A percentile compares a stretch with the other conserved stretches of the same genome.
These are phyloP conservation scores for Penicillium daleae DNA, from an alignment of 495 filamentous ascomycete genomes.

Conservation along the genomic window DNA sequence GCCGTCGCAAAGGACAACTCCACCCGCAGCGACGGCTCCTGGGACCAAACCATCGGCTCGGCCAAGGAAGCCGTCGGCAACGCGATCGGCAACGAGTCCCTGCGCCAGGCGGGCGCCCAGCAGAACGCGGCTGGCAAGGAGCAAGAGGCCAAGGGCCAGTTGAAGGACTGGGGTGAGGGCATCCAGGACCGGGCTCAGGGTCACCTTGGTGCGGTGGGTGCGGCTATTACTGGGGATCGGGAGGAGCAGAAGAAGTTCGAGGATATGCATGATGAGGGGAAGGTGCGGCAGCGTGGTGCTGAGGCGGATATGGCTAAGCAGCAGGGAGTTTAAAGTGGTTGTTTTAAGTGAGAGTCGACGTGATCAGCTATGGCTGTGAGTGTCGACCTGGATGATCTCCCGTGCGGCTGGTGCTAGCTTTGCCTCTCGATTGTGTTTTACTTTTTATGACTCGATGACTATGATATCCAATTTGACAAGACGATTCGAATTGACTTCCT, in stretches of 20 bases:
- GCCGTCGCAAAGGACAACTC: conserved; percentile 72
- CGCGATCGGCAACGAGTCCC: conserved; percentile 69
- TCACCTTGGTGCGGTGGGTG: conserved; percentile 66
- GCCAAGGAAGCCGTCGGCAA: conserved; percentile 83
- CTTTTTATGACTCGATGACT: conserved; percentile 22
- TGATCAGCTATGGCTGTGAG: not conserved
- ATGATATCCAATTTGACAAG: conserved; percentile 30
- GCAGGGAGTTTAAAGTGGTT: conserved; percentile 30
- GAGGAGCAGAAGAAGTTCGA: conserved; percentile 62
- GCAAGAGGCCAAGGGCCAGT: conserved; percentile 82
- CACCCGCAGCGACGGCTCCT: conserved; percentile 70
- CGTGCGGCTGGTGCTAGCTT: not conserved
- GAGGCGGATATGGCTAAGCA: conserved; percentile 83
- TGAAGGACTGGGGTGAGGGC: conserved; percentile 74
- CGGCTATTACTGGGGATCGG: conserved; percentile 72
- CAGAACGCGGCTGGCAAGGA: conserved; percentile 83
- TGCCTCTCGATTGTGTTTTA: conserved; percentile 12
- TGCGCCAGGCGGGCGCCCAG: conserved; percentile 72
- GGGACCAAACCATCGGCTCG: conserved; percentile 86
- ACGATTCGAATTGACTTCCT: not conserved
- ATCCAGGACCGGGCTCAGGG: conserved; percentile 73
- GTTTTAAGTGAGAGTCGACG: not conserved
- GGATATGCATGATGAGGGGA: conserved; percentile 79
- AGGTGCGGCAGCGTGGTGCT: conserved; percentile 82
- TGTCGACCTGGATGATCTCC: not conserved